Evolutionary conservation across 225 moss, liverwort and hornwort genomes (phyloP), one percentile per base, ranked within the genome.

Genomic region (Antitrichia curtipendula): DNA sequence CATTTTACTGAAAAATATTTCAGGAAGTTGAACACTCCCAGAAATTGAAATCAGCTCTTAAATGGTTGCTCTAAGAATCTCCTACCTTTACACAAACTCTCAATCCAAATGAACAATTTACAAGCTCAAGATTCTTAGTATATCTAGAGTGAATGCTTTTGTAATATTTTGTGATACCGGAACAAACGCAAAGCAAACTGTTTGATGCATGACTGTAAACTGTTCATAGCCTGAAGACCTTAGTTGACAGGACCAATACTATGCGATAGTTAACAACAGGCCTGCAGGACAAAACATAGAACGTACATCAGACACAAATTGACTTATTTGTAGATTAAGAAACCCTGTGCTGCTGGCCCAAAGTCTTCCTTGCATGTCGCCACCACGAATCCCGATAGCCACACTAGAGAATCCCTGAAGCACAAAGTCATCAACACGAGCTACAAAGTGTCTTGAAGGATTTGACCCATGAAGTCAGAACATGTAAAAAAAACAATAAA

Each of bases 361-460:
- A 82, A 82, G 82, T 82, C 87, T 87, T 63, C 87, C 53, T 82
- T 75, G 73, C 54, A 87, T 43, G 74, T 82, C 87, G 87, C 87
- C 87, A 87, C 82, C 82, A 82, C 87, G 63, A 78, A 87, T 56
- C 88, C 83, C 52, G 73, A 56, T 78, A 52, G 83, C 89, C 83
- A 74, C 66, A 70, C 69, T 72, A 80, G 36, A 57, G 50, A 52
- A 84, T 84, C 52, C 90, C 89, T 83, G 87, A 72, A 83, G 88
- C 88, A 88, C 88, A 88, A 22, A 68, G 78, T 84, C 76, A 88
- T 88, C 84, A 84, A 84, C 84, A 88, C 88, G 69, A 88, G 45
- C 91, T 87, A 89, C 83, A 82, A 88, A 89, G 36, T 62, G n/a
- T 71, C 87, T 81, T 86, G 75, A 28, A 84, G 63, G 45, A 83